Base-by-base conservation (phyloP, 75 land plant species). In the Pinus taeda region DNA sequence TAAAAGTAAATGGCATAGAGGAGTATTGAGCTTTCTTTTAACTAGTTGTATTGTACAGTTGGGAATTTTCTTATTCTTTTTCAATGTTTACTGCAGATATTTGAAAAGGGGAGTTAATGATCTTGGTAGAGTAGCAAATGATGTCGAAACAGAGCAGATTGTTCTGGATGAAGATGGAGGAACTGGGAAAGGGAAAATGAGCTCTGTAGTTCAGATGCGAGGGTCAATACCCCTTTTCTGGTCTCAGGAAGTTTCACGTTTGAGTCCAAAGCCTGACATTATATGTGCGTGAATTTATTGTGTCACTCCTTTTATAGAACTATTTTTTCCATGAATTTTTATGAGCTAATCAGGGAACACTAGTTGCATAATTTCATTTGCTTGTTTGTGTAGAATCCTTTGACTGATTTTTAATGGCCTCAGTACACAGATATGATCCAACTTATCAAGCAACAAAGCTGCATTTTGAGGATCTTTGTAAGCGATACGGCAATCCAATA, bases 181-280 rank as follows among this genome's bases (percentile, higher is more conserved):
- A 57, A 82, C 87, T 21, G 76, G 81, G 74, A 81, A 83, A 74
- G 98, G 99, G 63, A 92, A 87, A 66, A 95, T 97, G 89, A 92
- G 96, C 71, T 97, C 99, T 42, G 92, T 97, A 17, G 99, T 97
- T 39, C 99, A 97, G 81, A 93, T 96, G 90, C 87, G 98, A 57
- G 99, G 99, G 57, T 97, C 98, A 60, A 97, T 97, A 79, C 99
- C 99, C n/a, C 98, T 97, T 71, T 97, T 97, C 69, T 97, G 99
- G 99, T 97, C 99, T 4, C 99, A 97, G 72, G 99, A 95, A 85
- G 90, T 89, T 73, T 97, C 99, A 45, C 89, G 95, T 55, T 88
- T 97, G 69, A 96, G 98, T 81, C 99, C 98, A 33, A 97, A 97
- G 80, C 99, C 98, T 77, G 99, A 97, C 79, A 96, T 96, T 30